These are phyloP conservation scores for Orychophragmus violaceus DNA, from an alignment of 345 rosid genomes.

Conservation along the genomic window DNA sequence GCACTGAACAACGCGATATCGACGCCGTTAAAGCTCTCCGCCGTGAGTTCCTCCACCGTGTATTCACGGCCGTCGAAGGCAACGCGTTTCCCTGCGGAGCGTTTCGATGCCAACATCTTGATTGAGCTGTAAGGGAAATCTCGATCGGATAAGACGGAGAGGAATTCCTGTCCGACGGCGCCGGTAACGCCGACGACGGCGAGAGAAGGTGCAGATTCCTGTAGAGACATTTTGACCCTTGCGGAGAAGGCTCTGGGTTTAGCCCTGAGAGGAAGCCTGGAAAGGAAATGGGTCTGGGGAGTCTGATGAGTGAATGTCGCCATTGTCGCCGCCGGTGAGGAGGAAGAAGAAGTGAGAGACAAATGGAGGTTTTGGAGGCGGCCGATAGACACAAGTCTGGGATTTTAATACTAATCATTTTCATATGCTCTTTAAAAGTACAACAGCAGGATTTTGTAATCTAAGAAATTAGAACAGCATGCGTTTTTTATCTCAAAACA, in stretches of 20 bases:
- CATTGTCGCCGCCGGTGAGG: slow-evolving; percentile 26
- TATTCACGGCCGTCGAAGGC: slow-evolving; percentile 54
- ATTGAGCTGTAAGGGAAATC: slow-evolving; percentile 89
- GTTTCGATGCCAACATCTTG: slow-evolving; percentile 92
- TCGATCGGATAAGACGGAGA: slow-evolving; percentile 75
- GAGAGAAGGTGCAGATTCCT: slow-evolving; percentile 71
- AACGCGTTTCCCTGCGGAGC: slow-evolving; percentile 79
- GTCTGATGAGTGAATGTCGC: slow-evolving; percentile 33
- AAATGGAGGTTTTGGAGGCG: slow-evolving; percentile 19
- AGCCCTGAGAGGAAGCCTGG: slow-evolving; percentile 26
- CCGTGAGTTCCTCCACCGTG: slow-evolving; percentile 72
- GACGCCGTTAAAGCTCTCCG: slow-evolving; percentile 73
- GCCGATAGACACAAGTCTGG: slow-evolving; percentile 1
- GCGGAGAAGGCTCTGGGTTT: slow-evolving; percentile 30
- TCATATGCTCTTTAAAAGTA: neutral
- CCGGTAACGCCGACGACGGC: slow-evolving; percentile 95
- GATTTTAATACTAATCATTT: too few relatives aligned
- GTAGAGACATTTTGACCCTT: slow-evolving; percentile 69
- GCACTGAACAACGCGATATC: slow-evolving; percentile 91
- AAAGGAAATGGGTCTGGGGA: slow-evolving; percentile 33
- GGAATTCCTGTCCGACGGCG: slow-evolving; percentile 92
- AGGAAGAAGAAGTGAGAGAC: neutral
- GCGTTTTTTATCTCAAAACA: neutral
- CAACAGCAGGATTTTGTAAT: neutral
- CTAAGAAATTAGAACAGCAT: neutral